Evolutionary conservation across 2,329 filamentous ascomycete genomes (phyloP), one percentile per base, ranked within the genome.

Genomic region (Alternaria conjuncta): DNA sequence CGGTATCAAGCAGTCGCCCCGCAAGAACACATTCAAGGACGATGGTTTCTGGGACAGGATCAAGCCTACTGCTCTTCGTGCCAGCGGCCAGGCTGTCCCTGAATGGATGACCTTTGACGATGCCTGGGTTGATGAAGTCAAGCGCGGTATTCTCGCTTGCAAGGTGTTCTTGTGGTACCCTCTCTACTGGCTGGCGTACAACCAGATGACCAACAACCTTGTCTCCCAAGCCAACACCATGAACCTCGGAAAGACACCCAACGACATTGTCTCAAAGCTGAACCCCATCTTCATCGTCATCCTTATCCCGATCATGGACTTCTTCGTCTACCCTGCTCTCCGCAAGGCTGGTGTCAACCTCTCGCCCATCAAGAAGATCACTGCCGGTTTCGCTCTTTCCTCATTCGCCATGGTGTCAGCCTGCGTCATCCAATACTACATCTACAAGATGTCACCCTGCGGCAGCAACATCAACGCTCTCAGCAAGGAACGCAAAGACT

Each of bases 51-150:
- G 90, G 88, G 86, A 90, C 25, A 72, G 80, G 2, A 85, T 87
- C 62, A 91, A 90, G 79, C 90, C 90, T 4, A 90, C 68, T 50
- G 58, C 61, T 10, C 49, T 78, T 10, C 69, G 62, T 13, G 71
- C 70, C 8, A 67, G 63, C 46, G 81, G 85, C 6, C 78, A 80
- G 0, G 73, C 84, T 59, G 86, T 87, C 32, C 90, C 90, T 1
- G 55, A 67, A 0, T 93, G 90, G 90, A 93, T 93, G 90, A 92
- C 89, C 0, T 94, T 92, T 69, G 91, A 94, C 65, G 92, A 94
- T 69, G 87, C 87, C 61, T 94, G 90, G 90, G 91, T 94, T 7
- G 90, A 93, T 59, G 90, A 94, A 75, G 88, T 94, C 50, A 84
- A 85, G 57, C 89, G 91, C 78, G 91, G 90, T 62, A 60, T 77